These are phyloP conservation scores for Euclidium syriacum DNA, from an alignment of 345 rosid genomes.

Conservation along the genomic window DNA sequence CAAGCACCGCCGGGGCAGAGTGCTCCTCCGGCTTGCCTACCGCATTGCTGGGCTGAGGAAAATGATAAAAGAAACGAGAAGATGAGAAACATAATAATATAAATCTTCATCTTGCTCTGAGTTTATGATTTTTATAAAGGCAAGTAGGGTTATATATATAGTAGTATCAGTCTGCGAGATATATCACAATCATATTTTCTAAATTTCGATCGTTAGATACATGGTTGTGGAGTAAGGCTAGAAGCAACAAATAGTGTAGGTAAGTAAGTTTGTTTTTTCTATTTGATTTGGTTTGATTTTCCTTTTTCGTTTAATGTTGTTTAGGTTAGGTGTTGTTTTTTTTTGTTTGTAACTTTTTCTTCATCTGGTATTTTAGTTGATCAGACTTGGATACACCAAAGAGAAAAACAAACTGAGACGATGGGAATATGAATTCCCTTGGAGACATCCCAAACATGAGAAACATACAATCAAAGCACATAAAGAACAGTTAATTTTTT, in stretches of 20 bases:
- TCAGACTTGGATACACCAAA: too few relatives aligned
- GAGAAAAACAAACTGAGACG: too few relatives aligned
- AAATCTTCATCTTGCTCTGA: constrained; percentile 23
- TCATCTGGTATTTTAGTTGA: too few relatives aligned
- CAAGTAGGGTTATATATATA: constrained; percentile 1
- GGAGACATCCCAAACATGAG: too few relatives aligned
- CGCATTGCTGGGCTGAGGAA: constrained; percentile 46
- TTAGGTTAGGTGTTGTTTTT: not conserved
- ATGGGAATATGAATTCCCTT: too few relatives aligned
- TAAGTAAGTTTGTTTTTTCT: not conserved
- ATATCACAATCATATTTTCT: not conserved
- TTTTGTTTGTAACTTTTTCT: too few relatives aligned
- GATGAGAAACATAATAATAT: not conserved
- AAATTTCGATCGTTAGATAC: not conserved
- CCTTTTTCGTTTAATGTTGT: not conserved
- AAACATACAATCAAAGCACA: too few relatives aligned
- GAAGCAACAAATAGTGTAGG: not conserved
- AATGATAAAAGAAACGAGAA: not conserved
- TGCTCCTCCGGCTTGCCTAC: constrained; percentile 47
- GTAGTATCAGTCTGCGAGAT: not conserved
- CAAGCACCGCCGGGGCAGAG: constrained; percentile 43
- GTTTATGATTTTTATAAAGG: not conserved
- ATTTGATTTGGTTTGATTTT: too few relatives aligned
- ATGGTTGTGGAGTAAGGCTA: not conserved
- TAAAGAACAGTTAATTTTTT: too few relatives aligned